phyloP scores from a whole-genome alignment of 768 basidiomycete species.

The Amanita jacksonii region DNA sequence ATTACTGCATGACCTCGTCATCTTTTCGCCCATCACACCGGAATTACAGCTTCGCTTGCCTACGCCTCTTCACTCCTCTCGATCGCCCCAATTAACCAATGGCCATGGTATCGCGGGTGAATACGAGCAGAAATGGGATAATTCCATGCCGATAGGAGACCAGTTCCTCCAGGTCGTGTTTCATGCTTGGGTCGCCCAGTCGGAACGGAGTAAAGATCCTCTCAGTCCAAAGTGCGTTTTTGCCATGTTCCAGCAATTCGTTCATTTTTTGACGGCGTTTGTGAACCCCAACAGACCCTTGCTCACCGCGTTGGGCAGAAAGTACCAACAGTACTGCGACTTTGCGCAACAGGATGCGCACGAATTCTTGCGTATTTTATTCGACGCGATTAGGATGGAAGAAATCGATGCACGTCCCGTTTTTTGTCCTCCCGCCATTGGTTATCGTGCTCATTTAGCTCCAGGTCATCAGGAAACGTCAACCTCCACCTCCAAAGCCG shows the following conservation, averaged over 20 bases:
- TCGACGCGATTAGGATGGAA: conserved; percentile 93
- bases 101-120: conserved; percentile 45
- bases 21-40: conserved; percentile 40
- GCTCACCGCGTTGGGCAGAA: conserved; percentile 59
- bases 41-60: conserved; percentile 29
- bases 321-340: conserved; percentile 92
- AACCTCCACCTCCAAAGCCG: conserved; percentile 38
- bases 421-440: neutral
- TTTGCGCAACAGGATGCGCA: conserved; percentile 96
- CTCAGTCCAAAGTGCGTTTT: conserved; percentile 59
- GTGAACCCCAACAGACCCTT: conserved; percentile 36
- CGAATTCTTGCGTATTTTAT: conserved; percentile 80
- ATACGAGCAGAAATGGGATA: conserved; percentile 43
- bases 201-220: conserved; percentile 35
- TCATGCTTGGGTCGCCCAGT: conserved; percentile 57
- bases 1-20: conserved; percentile 46
- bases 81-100: conserved; percentile 65
- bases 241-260: neutral
- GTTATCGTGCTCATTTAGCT: neutral
- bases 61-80: conserved; percentile 32
- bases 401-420: conserved; percentile 64
- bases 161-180: conserved; percentile 51
- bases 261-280: too few relatives aligned
- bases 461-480: conserved; percentile 72
- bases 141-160: conserved; percentile 64